Base-by-base conservation (phyloP, 805 yeast species). In the Sungouiella blattae region DNA sequence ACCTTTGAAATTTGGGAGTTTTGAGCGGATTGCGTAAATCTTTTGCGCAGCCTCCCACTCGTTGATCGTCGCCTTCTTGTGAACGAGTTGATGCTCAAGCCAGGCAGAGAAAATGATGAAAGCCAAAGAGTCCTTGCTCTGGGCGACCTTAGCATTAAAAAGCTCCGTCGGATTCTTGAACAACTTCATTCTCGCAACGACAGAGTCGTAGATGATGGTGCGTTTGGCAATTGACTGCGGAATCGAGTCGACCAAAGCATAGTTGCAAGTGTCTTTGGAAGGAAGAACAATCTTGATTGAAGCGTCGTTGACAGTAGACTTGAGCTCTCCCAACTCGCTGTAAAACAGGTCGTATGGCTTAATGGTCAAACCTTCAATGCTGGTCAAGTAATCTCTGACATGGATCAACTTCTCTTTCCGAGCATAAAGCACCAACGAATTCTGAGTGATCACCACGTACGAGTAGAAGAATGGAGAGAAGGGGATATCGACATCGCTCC, bases 401-500 rank as follows among this genome's bases (percentile, higher is more conserved):
- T 58, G 60, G 24, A 57, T 44, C 34, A 74, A 47, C 47, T 69
- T 71, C 37, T 63, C 47, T 40, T 65, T 60, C 43, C 83, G 76
- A 6, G 80, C 63, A 52, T 81, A 87, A 11, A 87, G 60, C 4
- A 54, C 50, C 2, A 79, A 74, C 3, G 51, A 46, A 2, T 62
- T 44, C 14, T 39, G 25, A 6, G 61, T 48, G 13, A 69, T 41
- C 1, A 73, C 54, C 1, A 77, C 65, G 49, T 80, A 84, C 6
- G 89, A 69, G 60, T 79, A 87, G 56, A 91, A 93, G 2, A 88
- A 91, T 0, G 98, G 97, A 51, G 83, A 82, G 55, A 73, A 91
- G 4, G 80, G 81, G 39, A 91, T 81, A 56, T 91, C 98, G 15
- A 72, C 40, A 30, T 60, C 75, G 4, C 89, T 86, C 44, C 98